Base-by-base conservation (phyloP, 2,329 filamentous ascomycete genomes). In the Dactylellina parvicollis region DNA sequence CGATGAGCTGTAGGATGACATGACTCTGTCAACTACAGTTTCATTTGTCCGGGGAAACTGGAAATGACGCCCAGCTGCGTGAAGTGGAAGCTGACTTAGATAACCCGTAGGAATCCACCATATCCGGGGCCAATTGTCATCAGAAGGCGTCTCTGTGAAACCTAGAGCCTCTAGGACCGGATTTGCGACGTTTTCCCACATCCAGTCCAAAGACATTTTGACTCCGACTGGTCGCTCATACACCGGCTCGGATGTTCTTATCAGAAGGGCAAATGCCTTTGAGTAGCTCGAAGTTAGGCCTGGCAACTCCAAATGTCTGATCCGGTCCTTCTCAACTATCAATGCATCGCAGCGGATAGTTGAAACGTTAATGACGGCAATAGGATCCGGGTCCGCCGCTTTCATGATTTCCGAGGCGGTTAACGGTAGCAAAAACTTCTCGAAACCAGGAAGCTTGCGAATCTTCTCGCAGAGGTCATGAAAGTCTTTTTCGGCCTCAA, bases 101-200 rank as follows among this genome's bases (percentile, higher is more conserved):
- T 38, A 22, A 0, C 80, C 80, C 0, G 78, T 81, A 3, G 77
- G 77, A 75, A 82, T 77, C 80, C 80, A 82, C 76, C 79, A 81
- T 0, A 82, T 42, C 10, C 71, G 80, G 0, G 78, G 65, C 65
- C 55, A 70, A 4, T 14, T 20, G n/a, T 32, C 36, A 20, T 49
- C 24, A 4, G 64, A 64, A 55, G 7, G 74, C 1, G 81, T 65
- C 0, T 36, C 67, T 38, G 10, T 24, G 77, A 77, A 10, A 28
- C 78, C 78, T 0, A 81, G 50, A 8, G 20, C 60, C 9, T 78
- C 67, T 10, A 81, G 62, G 28, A 80, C 56, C 2, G 78, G 79
- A 1, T 54, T 14, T 0, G 59, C 76, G 34, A 77, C 56, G 4
- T 28, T 50, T 49, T 79, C 76, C 79, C 79, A 81, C 0, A 81